A percentile compares a stretch with the other conserved stretches of the same genome.
Conservation (phyloP, 2,329 filamentous ascomycete species). For the Raffaelea arxii region DNA sequence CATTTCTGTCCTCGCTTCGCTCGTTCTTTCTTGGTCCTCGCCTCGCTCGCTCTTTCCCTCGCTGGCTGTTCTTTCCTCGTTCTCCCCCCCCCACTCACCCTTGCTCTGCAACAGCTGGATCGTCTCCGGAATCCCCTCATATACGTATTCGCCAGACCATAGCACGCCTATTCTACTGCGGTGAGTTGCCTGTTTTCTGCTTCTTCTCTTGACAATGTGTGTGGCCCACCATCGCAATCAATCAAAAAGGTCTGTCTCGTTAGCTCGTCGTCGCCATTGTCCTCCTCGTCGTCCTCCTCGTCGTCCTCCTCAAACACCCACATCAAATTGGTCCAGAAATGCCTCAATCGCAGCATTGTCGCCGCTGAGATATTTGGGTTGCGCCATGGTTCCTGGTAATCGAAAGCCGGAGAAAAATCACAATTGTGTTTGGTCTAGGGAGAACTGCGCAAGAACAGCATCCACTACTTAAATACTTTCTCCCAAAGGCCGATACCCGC, state of each 20-base stretch:
- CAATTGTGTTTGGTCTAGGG: too few species aligned
- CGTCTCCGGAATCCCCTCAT: constrained; percentile 76
- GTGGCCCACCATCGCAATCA: constrained; percentile 83
- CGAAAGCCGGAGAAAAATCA: too few species aligned
- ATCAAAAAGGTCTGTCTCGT: constrained; percentile 86
- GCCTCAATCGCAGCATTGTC: constrained; percentile 66
- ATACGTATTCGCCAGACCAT: constrained; percentile 91
- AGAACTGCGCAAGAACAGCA: too few species aligned
- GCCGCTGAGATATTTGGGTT: constrained; percentile 63
- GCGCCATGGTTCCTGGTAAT: constrained; percentile 5
- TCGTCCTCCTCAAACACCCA: constrained; percentile 35
- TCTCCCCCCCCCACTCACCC: constrained; percentile 54
- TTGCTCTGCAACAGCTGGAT: constrained; percentile 70
- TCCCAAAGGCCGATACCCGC: too few species aligned
- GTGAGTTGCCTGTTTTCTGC: neutral
- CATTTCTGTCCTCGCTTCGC: too few species aligned
- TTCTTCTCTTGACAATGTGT: neutral
- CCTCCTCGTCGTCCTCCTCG: too few species aligned
- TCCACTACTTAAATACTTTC: too few species aligned
- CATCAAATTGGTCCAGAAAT: constrained; percentile 88
- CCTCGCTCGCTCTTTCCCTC: too few species aligned
- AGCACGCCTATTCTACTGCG: constrained; percentile 60
- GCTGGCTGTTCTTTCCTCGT: too few species aligned
- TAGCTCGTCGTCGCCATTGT: too few species aligned
- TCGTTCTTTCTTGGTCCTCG: too few species aligned